Base-by-base conservation (phyloP, 257 asterid species). In the Solanum appendiculatum region DNA sequence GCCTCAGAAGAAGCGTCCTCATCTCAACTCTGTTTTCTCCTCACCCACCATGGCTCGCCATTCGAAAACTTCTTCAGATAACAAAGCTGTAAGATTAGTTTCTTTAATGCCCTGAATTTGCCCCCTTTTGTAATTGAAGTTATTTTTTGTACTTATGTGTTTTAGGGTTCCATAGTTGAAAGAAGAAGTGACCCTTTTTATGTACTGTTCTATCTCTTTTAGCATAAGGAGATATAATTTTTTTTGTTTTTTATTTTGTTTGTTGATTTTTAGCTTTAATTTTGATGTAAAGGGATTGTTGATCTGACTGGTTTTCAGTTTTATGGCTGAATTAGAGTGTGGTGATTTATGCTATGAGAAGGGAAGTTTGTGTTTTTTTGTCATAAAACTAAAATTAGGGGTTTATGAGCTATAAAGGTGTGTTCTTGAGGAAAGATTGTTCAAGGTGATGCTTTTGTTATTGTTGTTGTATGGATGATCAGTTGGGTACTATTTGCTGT, bases 1-100 rank as follows among this genome's bases (percentile, higher is more conserved):
- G 90, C 96, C 96, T 16, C 93, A 88, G 87, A 94, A 87, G 80
- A 96, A 96, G 95, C 95, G 96, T 33, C 96, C 92, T 37, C 96
- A 94, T 85, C 92, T 88, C 89, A 89, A 89, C 86, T 88, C 91
- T 90, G 89, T 83, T 86, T 82, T 86, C 86, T 86, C 89, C 23
- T 91, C 95, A 54, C 72, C 84, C 2, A 80, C 87, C 25, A 93
- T 91, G 95, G 94, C 98, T 90, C 93, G 96, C 27, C 92, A 90
- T 87, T 91, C 94, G 70, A 84, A 91, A 85, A 87, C 93, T 89
- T 91, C 95, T 84, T 91, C 92, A 3, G 94, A 93, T 87, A 91
- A 93, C 60, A 93, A 89, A 89, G 90, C 92, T 46, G 98, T 94
- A 92, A 91, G n/a, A 36, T 73, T 69, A 15, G 11, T 31, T 33